Evolutionary conservation across 495 filamentous ascomycete species (phyloP).

Genomic region (Alectoria sarmentosa): DNA sequence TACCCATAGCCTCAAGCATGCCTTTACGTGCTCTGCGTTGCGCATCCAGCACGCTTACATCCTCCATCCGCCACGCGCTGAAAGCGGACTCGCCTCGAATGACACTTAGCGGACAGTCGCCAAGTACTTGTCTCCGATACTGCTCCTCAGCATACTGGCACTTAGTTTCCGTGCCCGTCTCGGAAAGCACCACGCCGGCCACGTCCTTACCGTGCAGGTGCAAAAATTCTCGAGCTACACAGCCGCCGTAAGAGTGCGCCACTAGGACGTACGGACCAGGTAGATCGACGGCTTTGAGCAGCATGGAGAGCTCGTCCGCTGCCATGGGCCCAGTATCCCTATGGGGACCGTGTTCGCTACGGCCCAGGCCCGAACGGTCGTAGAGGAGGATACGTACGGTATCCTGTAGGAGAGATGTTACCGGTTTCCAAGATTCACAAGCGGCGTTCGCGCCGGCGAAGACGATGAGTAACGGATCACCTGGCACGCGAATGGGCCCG

Average conservation of each 20-base stretch:
- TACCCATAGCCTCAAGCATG: constrained; percentile 24
- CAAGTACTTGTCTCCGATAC: constrained; percentile 29
- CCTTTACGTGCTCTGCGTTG: no score
- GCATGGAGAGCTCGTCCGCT: constrained; percentile 32
- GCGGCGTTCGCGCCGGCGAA: constrained; percentile 42
- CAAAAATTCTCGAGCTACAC: constrained; percentile 43
- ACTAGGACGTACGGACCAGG: constrained; percentile 38
- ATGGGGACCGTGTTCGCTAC: constrained; percentile 29
- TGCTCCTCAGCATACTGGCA: constrained; percentile 36
- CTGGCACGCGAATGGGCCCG: constrained; percentile 24
- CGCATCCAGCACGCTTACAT: background rate
- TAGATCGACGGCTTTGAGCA: constrained; percentile 26
- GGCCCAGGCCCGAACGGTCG: constrained; percentile 38
- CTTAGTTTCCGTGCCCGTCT: constrained; percentile 35
- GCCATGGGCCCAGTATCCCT: constrained; percentile 24
- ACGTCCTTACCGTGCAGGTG: constrained; percentile 31
- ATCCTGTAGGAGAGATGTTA: constrained; percentile 30
- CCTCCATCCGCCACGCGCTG: background rate
- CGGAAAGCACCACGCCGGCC: constrained; percentile 37
- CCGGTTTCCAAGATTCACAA: constrained; percentile 37
- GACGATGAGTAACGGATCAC: constrained; percentile 37
- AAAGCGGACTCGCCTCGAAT: constrained; percentile 31
- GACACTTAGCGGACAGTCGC: constrained; percentile 34
- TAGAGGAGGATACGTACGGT: constrained; percentile 36
- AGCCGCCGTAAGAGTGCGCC: constrained; percentile 47